Evolutionary conservation across 768 basidiomycete genomes (phyloP), one percentile per base, ranked within the genome.

Genomic region (Xanthoconium purpureum): DNA sequence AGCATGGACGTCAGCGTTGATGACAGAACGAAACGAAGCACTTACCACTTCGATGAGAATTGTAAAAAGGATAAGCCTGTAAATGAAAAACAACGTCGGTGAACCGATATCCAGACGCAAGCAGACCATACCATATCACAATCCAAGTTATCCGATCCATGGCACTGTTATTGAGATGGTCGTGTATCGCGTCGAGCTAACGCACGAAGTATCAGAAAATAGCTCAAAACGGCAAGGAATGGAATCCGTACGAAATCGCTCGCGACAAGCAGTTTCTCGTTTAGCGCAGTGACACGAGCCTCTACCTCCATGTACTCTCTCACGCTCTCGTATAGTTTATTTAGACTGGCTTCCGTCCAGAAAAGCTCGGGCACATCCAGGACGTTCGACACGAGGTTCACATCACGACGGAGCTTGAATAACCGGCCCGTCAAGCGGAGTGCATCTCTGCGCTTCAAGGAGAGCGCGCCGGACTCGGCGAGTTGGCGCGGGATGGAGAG

Each of bases 241-340:
- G 37, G 36, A 55, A 52, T 32, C 17, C 90, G 63, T 66, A 94
- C 91, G 69, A 98, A 82, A 74, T 93, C 93, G 62, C 89, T 90
- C 14, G 91, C 89, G 8, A 94, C 89, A 5, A 84, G 86, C 37
- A 97, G 73, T 60, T 91, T 89, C 68, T 96, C 94, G 67, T 95
- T 96, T 61, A 98, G 72, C 12, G 86, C 88, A 67, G 87, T 83
- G 32, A 95, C 93, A 36, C 95, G 73, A 5, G 80, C 83, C 36
- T 83, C 84, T 50, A 97, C 93, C 72, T 98, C 95, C 81, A 97
- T 92, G 66, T 98, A 98, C 63, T 94, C 94, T 54, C 93, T 78
- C 46, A 95, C 93, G 0, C 94, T 93, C 62, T 94, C 91, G 66
- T 98, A 98, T 36, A 98, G 72, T 30, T 85, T 88, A 64, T 89